These are phyloP conservation scores for Fusarium nematophilum DNA, from an alignment of 2,329 filamentous ascomycete genomes.

Conservation along the genomic window DNA sequence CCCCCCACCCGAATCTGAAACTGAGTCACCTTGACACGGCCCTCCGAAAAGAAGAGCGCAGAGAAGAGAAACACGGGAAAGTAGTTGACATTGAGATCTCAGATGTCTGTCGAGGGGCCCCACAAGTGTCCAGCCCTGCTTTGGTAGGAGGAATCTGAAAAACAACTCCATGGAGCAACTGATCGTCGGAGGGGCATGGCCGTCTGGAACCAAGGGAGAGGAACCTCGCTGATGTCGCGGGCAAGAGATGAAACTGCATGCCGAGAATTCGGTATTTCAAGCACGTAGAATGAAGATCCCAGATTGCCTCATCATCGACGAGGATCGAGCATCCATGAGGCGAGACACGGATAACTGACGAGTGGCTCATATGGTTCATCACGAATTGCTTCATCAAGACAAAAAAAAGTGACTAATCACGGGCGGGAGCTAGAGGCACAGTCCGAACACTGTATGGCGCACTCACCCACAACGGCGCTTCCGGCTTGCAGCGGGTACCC, in stretches of 20 bases:
- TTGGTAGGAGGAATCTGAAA: too few relatives aligned
- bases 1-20: slow-evolving; percentile 35
- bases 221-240: slow-evolving; percentile 7
- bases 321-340: not conserved
- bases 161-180: slow-evolving; percentile 11
- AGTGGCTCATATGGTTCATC: not conserved
- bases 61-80: slow-evolving; percentile 8
- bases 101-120: too few relatives aligned
- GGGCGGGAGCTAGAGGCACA: slow-evolving; percentile 24
- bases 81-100: too few relatives aligned
- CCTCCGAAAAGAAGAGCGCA: slow-evolving; percentile 7
- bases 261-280: slow-evolving; percentile 3
- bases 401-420: not conserved
- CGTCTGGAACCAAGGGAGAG: slow-evolving; percentile 18
- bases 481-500: slow-evolving; percentile 41
- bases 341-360: not conserved
- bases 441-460: slow-evolving; percentile 30
- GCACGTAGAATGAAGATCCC: not conserved
- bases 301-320: not conserved
- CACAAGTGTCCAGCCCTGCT: too few relatives aligned
- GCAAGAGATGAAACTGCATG: slow-evolving; percentile 5
- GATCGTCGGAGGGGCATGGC: not conserved
- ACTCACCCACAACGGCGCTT: slow-evolving; percentile 28
- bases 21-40: slow-evolving; percentile 36
- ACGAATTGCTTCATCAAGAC: slow-evolving; percentile 3